phyloP scores from a whole-genome alignment of 2,329 filamentous ascomycete genomes.

The Orbilia quercus region DNA sequence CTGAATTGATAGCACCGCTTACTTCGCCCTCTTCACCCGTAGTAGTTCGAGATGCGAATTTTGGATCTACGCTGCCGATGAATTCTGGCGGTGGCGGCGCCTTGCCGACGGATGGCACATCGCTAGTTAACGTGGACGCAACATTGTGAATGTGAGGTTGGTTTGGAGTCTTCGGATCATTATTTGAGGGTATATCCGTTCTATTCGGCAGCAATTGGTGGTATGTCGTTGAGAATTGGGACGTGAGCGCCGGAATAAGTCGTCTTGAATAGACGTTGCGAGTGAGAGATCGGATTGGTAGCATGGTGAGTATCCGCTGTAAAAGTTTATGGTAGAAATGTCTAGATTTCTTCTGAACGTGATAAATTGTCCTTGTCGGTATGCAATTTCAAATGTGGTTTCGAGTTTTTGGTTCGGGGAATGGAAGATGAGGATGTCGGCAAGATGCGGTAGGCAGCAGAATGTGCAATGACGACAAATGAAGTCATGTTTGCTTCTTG shows the following conservation, averaged over 20 bases:
- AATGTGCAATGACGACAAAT: slow-evolving; percentile 33
- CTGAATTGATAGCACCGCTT: slow-evolving; percentile 23
- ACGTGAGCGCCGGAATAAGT: slow-evolving; percentile 5
- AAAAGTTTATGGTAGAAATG: not conserved
- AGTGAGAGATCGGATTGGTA: slow-evolving; percentile 35
- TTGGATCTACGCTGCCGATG: slow-evolving; percentile 41
- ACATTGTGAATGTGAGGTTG: slow-evolving; percentile 42
- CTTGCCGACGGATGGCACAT: slow-evolving; percentile 47
- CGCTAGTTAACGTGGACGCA: slow-evolving; percentile 32
- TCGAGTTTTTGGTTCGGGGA: no score
- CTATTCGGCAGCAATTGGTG: slow-evolving; percentile 21
- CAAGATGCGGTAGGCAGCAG: slow-evolving; percentile 8
- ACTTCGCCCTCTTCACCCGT: slow-evolving; percentile 31
- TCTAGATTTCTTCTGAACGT: no score
- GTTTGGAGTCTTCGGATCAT: slow-evolving; percentile 36
- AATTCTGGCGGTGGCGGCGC: slow-evolving; percentile 48
- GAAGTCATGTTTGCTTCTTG: slow-evolving; percentile 37
- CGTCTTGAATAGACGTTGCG: slow-evolving; percentile 16
- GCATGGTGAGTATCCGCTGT: slow-evolving; percentile 6
- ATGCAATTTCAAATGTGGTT: no score
- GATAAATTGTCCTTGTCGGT: no score
- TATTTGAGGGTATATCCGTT: slow-evolving; percentile 43
- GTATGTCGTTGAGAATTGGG: slow-evolving; percentile 39
- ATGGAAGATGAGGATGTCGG: slow-evolving; percentile 14
- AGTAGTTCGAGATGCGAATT: not conserved